phyloP scores from a whole-genome alignment of 352 stramenopile genomes.

The Phytophthora podocarpi region DNA sequence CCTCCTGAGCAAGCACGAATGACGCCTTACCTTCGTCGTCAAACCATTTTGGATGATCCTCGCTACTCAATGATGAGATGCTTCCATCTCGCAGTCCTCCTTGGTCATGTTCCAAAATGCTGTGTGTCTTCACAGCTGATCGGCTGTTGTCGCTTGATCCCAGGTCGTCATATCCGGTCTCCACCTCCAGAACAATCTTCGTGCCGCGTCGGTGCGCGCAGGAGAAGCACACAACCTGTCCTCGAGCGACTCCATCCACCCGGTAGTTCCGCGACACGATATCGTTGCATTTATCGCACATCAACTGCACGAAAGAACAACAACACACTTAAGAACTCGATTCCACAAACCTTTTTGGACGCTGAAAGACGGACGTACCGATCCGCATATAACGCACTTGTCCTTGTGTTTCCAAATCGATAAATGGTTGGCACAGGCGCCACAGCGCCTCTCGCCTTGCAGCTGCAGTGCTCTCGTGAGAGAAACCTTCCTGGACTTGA shows the following conservation, averaged over 20 bases:
- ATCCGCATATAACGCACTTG: slow-evolving; percentile 64
- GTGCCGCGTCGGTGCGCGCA: slow-evolving; percentile 56
- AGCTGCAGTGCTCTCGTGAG: slow-evolving; percentile 55
- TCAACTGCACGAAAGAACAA: slow-evolving; percentile 42
- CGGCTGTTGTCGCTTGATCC: slow-evolving; percentile 6
- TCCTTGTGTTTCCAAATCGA: slow-evolving; percentile 62
- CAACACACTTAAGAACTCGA: slow-evolving; percentile 3
- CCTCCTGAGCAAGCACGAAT: slow-evolving; percentile 2
- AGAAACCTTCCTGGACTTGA: slow-evolving; percentile 36
- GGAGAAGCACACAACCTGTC: slow-evolving; percentile 58
- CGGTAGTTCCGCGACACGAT: slow-evolving; percentile 69
- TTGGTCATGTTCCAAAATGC: slow-evolving; percentile 7
- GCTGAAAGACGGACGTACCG: slow-evolving; percentile 49
- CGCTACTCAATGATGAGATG: slow-evolving; percentile 22
- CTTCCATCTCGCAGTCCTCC: slow-evolving; percentile 21
- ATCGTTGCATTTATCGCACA: slow-evolving; percentile 71
- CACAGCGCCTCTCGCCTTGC: slow-evolving; percentile 61
- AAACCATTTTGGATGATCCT: slow-evolving; percentile 23
- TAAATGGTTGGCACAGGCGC: slow-evolving; percentile 62
- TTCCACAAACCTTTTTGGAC: neutral
- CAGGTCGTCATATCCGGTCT: slow-evolving; percentile 1
- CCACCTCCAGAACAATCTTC: slow-evolving; percentile 15
- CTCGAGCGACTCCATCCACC: slow-evolving; percentile 40
- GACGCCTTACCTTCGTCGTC: slow-evolving; percentile 27
- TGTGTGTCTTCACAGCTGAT: slow-evolving; percentile 11